Conservation (phyloP, 2,329 filamentous ascomycete species). For the Cladosporium sp. region DNA sequence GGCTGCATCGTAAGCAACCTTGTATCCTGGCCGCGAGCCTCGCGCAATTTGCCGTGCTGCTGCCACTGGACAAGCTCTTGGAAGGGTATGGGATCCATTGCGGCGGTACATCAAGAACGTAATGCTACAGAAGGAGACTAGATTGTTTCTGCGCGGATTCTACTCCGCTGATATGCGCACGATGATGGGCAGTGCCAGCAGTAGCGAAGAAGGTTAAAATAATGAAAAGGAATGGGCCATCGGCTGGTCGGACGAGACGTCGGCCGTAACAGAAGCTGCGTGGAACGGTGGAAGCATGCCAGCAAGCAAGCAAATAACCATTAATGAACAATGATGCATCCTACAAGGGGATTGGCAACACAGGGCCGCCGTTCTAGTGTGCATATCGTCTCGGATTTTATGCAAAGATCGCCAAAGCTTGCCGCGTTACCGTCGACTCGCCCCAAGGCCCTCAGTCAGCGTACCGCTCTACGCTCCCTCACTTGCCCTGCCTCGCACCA, state of each 20-base stretch:
- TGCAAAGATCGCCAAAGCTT: constrained; percentile 14
- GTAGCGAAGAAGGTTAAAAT: background rate
- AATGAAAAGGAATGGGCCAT: background rate
- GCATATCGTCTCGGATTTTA: constrained; percentile 5
- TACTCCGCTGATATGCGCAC: no score
- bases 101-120: background rate
- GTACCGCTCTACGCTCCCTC: background rate
- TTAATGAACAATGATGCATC: no score
- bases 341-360: no score
- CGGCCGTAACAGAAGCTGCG: constrained; percentile 4
- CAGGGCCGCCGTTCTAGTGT: no score
- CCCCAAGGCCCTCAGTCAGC: background rate
- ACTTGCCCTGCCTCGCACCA: no score
- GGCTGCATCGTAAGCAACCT: constrained; percentile 11
- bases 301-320: no score
- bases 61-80: background rate
- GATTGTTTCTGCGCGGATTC: no score
- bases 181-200: background rate
- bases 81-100: background rate
- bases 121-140: no score
- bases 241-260: constrained; percentile 5
- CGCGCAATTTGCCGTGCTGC: background rate
- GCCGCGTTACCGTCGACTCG: constrained; percentile 1
- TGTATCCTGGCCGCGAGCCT: background rate
- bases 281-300: no score